Conservation (phyloP, 1,139 yeast species). For the Zygoascus hellenicus region DNA sequence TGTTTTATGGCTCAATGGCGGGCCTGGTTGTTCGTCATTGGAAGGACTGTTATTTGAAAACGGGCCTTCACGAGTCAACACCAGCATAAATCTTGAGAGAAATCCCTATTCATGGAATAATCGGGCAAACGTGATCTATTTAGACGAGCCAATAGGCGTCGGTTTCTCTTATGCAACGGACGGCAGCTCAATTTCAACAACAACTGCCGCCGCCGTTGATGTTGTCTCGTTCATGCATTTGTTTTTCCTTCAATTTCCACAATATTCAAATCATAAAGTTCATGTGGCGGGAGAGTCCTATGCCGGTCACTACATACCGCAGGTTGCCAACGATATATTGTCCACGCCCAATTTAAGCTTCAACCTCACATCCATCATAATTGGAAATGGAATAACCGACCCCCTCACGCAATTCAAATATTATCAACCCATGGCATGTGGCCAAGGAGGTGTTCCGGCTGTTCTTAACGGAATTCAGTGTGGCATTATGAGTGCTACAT, state of each 20-base stretch:
- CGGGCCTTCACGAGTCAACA: slow-evolving; percentile 26
- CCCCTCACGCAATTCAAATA: slow-evolving; percentile 83
- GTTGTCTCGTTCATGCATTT: slow-evolving; percentile 86
- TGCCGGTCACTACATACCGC: slow-evolving; percentile 97
- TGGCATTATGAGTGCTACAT: slow-evolving; percentile 60
- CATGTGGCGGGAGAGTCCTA: slow-evolving; percentile 99
- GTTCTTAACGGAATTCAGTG: slow-evolving; percentile 76
- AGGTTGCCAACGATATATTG: slow-evolving; percentile 81
- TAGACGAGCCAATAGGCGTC: slow-evolving; percentile 69
- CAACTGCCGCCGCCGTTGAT: slow-evolving; percentile 83
- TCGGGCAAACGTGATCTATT: slow-evolving; percentile 61
- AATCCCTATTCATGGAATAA: slow-evolving; percentile 67
- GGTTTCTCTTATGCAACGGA: slow-evolving; percentile 59
- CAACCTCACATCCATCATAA: slow-evolving; percentile 78
- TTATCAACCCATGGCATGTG: slow-evolving; percentile 97
- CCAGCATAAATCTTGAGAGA: slow-evolving; percentile 43
- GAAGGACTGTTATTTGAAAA: slow-evolving; percentile 28
- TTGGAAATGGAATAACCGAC: slow-evolving; percentile 96
- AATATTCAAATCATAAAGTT: slow-evolving; percentile 65
- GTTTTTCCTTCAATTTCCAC: slow-evolving; percentile 88
- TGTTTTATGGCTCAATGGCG: slow-evolving; percentile 68
- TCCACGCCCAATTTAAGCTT: slow-evolving; percentile 61
- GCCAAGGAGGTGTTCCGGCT: slow-evolving; percentile 79
- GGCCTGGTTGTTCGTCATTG: slow-evolving; percentile 61
- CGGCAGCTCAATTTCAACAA: slow-evolving; percentile 14